Base-by-base conservation (phyloP, 139 green algal species). In the Pycnococcus provasolii region DNA sequence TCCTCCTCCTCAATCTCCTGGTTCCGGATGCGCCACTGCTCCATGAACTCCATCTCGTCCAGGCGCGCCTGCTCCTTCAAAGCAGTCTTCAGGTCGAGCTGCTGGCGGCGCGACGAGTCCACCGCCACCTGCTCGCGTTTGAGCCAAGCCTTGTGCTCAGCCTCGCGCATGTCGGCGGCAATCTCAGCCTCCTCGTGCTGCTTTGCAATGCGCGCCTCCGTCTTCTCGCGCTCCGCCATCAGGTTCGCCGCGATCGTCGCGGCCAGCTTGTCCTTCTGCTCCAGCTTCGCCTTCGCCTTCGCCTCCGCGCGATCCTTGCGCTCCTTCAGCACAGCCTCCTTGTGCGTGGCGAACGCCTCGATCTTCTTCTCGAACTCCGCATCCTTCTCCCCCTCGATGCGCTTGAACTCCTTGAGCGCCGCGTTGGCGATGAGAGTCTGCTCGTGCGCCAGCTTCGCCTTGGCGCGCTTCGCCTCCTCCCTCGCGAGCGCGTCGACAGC, bases 351-450 rank as follows among this genome's bases (percentile, higher is more conserved):
- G 42, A 53, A 55, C 61, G 53, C 39, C 39, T 67, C 47, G 40
- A 67, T 53, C 42, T 67, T 60, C 13, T 8, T 8, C 6, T 52
- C 44, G 1, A 42, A 39, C 61, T 57, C 47, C 40, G 11, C 39
- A 42, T 81, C 60, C 0, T 82, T 76, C 15, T 78, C 76, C 11
- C 61, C 70, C 15, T 70, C 64, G 52, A 75, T 66, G 4, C 58
- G 66, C 48, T 77, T 77, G 58, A 48, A 53, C 69, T 82, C 73
- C 61, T 84, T 83, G 44, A 63, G 63, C 48, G 82, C 79, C 13
- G 64, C 67, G 57, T 83, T 73, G 37, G 66, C 57, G 26, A 26
- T 26, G 26, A 26, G 26, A 26, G 26, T 26, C 26, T 26, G 26
- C 26, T 26, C 26, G 60, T 83, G 53, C 15, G 75, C 51, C n/a